A percentile compares a stretch with the other conserved stretches of the same genome.
phyloP scores from a whole-genome alignment of 768 basidiomycete genomes.

The Agaricus subrufescens region DNA sequence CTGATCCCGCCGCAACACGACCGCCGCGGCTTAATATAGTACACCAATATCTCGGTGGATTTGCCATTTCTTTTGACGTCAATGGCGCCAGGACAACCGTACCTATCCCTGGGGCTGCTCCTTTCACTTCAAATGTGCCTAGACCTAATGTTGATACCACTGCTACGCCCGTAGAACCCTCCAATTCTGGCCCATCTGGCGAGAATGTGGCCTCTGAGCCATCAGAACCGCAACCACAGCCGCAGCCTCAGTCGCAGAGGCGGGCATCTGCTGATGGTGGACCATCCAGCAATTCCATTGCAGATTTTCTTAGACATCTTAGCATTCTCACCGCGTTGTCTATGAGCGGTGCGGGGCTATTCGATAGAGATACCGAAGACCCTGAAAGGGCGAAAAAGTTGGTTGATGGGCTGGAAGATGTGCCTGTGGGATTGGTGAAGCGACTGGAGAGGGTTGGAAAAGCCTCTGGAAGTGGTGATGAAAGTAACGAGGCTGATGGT shows the following conservation, averaged over 20 bases:
- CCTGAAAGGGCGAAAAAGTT: conserved; percentile 11
- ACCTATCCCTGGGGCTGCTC: neutral
- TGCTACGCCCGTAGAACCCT: neutral
- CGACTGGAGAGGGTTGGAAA: conserved; percentile 11
- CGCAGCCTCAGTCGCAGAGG: neutral
- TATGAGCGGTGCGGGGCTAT: neutral
- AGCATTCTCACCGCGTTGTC: neutral
- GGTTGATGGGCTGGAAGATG: conserved; percentile 11
- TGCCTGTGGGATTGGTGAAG: conserved; percentile 10
- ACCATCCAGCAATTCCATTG: conserved; percentile 2
- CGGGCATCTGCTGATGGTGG: neutral
- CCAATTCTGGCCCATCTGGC: neutral
- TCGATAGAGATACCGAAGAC: conserved; percentile 11
- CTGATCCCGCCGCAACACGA: neutral
- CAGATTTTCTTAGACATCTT: neutral
- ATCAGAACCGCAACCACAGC: neutral
- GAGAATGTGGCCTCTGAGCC: neutral
- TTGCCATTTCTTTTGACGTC: conserved; percentile 13
- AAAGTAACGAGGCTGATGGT: conserved; percentile 5
- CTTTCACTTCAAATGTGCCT: neutral
- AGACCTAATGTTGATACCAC: neutral
- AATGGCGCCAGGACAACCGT: neutral
- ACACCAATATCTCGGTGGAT: conserved; percentile 12
- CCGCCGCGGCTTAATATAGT: neutral
- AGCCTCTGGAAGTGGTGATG: neutral